Evolutionary conservation across 306 rosid genomes (phyloP), one percentile per base, ranked within the genome.

Genomic region (Vigna radiata): DNA sequence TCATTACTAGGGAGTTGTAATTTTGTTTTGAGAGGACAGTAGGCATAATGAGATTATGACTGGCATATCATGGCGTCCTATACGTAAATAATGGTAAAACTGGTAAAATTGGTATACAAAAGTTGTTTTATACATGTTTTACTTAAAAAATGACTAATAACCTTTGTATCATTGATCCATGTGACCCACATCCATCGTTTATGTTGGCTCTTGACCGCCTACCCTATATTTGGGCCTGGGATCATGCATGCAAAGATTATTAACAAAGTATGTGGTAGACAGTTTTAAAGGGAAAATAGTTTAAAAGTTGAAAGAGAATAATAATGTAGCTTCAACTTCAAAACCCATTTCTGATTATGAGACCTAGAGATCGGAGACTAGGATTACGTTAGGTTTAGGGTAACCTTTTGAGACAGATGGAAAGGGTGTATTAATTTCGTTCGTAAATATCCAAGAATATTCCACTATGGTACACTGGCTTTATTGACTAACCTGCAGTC

Each of bases 401-500:
- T 64, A 69, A n/a, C 81, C 65, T 68, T 68, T 69, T 63, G 9
- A 36, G 27, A 70, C 25, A 6, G 50, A 25, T 41, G 39, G 55
- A 43, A 64, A 44, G 59, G 81, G 27, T 79, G 61, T 62, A 74
- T 25, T 75, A 72, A 63, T 23, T 43, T 55, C 18, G 2, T 46
- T 41, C 47, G 23, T 49, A 48, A 48, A 50, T 66, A 39, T 55
- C 53, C 59, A 76, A 77, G 41, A 60, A 60, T 19, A 68, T 69
- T 73, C 27, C 33, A 52, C 83, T 43, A 19, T 73, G 47, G 60
- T 60, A 14, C 73, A 49, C 48, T 72, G 69, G 25, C 44, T 80
- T 44, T 80, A 73, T 73, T 44, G 63, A 79, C 71, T 83, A 73
- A 79, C 80, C 52, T 71, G 53, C 55, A 79, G 50, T 79, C 75